phyloP scores from a whole-genome alignment of 1,284 basidiomycete genomes.

The Ustilago loliicola region DNA sequence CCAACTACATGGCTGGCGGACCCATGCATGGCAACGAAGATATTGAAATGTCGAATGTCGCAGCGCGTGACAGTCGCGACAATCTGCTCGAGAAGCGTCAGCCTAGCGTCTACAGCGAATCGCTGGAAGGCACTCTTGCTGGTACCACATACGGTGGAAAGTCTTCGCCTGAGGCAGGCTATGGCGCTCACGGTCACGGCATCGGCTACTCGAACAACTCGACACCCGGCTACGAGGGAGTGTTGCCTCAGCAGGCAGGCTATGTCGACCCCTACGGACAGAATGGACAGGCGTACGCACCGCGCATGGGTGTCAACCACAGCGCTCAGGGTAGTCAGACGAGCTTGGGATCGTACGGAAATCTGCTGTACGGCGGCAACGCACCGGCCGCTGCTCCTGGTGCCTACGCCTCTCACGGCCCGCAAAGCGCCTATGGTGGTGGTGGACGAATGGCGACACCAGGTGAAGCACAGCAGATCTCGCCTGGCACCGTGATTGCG shows the following conservation, averaged over 20 bases:
- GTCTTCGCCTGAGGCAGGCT: conserved; percentile 36
- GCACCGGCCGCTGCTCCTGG: conserved; percentile 11
- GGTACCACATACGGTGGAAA: conserved; percentile 44
- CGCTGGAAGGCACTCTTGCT: conserved; percentile 42
- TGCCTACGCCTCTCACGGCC: conserved; percentile 18
- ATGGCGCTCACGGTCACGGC: conserved; percentile 17
- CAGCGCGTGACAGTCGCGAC: conserved; percentile 56
- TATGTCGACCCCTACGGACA: conserved; percentile 45
- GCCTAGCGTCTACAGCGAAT: conserved; percentile 50
- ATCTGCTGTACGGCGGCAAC: conserved; percentile 40
- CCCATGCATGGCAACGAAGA: conserved; percentile 46
- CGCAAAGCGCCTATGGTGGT: conserved; percentile 25
- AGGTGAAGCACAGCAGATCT: conserved; percentile 38
- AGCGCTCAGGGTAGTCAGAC: conserved; percentile 45
- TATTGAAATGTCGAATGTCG: conserved; percentile 59
- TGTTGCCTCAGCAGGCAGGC: conserved; percentile 26
- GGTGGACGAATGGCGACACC: conserved; percentile 18
- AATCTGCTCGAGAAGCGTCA: conserved; percentile 62
- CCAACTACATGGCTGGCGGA: conserved; percentile 58
- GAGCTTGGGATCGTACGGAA: conserved; percentile 51
- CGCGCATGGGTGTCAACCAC: conserved; percentile 32
- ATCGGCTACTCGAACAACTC: conserved; percentile 18
- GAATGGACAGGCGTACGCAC: conserved; percentile 21
- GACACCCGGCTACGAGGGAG: conserved; percentile 27
- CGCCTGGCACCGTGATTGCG: conserved; percentile 42